Percentiles rank a stretch among this genome's conserved stretches.
Conservation (phyloP, 2,329 filamentous ascomycete genomes). For the Curvularia sp. region DNA sequence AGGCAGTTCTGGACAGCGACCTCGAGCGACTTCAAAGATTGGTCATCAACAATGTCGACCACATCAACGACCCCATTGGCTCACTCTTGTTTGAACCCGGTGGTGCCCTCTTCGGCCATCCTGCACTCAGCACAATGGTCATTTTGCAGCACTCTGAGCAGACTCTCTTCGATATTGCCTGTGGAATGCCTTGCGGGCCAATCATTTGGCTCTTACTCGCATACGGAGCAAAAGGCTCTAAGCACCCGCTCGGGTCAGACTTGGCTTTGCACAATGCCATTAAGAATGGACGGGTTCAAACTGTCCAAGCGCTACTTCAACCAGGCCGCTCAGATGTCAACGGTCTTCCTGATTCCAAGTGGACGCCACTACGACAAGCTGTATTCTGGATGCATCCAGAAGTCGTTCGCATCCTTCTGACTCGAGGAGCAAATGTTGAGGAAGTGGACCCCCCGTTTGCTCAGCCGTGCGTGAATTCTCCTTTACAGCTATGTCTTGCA, state of each 20-base stretch:
- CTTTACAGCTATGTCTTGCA: slow-evolving; percentile 40
- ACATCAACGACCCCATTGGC: slow-evolving; percentile 42
- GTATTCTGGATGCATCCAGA: slow-evolving; percentile 43
- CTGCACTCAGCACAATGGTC: slow-evolving; percentile 32
- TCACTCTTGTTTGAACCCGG: slow-evolving; percentile 35
- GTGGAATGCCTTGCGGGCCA: slow-evolving; percentile 38
- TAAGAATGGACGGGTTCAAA: slow-evolving; percentile 41
- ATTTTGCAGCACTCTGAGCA: slow-evolving; percentile 43
- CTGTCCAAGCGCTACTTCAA: slow-evolving; percentile 37
- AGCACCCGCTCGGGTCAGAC: slow-evolving; percentile 43
- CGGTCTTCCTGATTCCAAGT: slow-evolving; percentile 33
- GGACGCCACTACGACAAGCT: slow-evolving; percentile 43
- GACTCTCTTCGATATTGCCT: slow-evolving; percentile 44
- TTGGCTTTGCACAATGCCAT: slow-evolving; percentile 47
- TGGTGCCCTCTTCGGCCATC: slow-evolving; percentile 37
- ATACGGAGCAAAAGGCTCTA: slow-evolving; percentile 40
- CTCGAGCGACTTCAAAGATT: slow-evolving; percentile 36
- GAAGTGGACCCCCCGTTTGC: slow-evolving; percentile 21
- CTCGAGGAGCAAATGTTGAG: slow-evolving; percentile 39
- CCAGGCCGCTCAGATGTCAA: slow-evolving; percentile 36
- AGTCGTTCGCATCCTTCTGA: slow-evolving; percentile 40
- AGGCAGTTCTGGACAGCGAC: slow-evolving; percentile 35
- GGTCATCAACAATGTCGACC: slow-evolving; percentile 30
- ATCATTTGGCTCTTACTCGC: slow-evolving; percentile 37
- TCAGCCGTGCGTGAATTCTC: slow-evolving; percentile 21